These are phyloP conservation scores for Hymenoscyphus scutula DNA, from an alignment of 2,329 filamentous ascomycete species.

Conservation along the genomic window DNA sequence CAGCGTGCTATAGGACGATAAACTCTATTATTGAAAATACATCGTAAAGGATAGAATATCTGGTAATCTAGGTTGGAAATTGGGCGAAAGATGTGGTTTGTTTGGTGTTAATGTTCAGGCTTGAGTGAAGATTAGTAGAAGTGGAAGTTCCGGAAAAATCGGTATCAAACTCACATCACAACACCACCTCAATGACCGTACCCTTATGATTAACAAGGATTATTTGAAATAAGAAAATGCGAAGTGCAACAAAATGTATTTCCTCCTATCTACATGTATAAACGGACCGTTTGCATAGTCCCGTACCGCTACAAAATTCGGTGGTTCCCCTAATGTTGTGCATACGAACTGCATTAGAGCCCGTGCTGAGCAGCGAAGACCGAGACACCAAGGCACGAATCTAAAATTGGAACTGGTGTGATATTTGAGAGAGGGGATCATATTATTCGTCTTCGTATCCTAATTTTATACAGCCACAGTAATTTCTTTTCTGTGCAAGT, in stretches of 20 bases:
- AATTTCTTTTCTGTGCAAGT: slow-evolving; percentile 32
- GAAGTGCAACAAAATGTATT: slow-evolving; percentile 26
- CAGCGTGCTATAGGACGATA: slow-evolving; percentile 13
- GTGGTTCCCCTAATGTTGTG: background rate
- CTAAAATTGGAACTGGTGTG: background rate
- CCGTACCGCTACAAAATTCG: background rate
- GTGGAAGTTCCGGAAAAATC: slow-evolving; percentile 11
- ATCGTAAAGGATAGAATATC: background rate
- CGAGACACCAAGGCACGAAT: slow-evolving; percentile 5
- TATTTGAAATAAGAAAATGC: slow-evolving; percentile 24
- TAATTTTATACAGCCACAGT: slow-evolving; percentile 39
- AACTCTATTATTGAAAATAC: slow-evolving; percentile 16
- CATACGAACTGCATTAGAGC: slow-evolving; percentile 17
- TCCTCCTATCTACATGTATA: background rate
- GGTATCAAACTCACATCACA: slow-evolving; percentile 12
- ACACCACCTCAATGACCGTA: slow-evolving; percentile 16
- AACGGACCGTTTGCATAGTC: slow-evolving; percentile 5
- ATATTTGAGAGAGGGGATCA: slow-evolving; percentile 55
- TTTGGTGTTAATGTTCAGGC: slow-evolving; percentile 7
- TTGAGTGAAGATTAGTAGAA: background rate
- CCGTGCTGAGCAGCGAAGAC: slow-evolving; percentile 12
- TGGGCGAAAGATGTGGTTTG: background rate
- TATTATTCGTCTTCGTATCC: slow-evolving; percentile 52
- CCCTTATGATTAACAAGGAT: slow-evolving; percentile 13
- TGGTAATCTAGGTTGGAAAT: background rate